Conservation (phyloP, 2,329 filamentous ascomycete species). For the Plenodomus biglobosus region DNA sequence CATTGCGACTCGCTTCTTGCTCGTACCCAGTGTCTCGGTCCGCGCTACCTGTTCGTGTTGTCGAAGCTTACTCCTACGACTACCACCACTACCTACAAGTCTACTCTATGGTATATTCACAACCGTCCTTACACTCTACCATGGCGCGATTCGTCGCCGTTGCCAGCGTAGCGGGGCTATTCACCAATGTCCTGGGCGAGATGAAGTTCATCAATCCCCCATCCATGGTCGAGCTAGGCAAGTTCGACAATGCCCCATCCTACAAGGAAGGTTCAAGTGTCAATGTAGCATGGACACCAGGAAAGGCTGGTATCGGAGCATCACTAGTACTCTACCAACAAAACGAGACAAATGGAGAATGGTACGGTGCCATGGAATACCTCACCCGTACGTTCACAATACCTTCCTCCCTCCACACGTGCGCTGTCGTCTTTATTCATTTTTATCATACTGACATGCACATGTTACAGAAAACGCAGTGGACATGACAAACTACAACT, state of each 20-base stretch:
- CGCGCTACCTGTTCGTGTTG: not conserved
- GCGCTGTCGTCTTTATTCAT: no score
- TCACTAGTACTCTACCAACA: conserved; percentile 8
- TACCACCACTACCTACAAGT: no score
- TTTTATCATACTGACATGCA: not conserved
- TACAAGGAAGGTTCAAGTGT: conserved; percentile 1
- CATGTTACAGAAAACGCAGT: conserved; percentile 1
- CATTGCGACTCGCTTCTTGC: not conserved
- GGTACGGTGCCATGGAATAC: conserved; percentile 4
- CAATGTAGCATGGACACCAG: conserved; percentile 1
- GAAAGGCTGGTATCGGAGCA: not conserved
- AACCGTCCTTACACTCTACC: not conserved
- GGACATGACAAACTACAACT: conserved; percentile 2
- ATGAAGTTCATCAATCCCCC: conserved; percentile 7
- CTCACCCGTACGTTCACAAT: conserved; percentile 2
- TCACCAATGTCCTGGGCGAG: not conserved
- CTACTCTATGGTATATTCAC: not conserved
- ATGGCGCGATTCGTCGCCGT: conserved; percentile 1
- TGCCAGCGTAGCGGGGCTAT: not conserved
- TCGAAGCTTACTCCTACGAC: not conserved
- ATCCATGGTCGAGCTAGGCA: not conserved
- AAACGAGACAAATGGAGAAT: conserved; percentile 1
- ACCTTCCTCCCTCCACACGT: not conserved
- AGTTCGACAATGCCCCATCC: not conserved
- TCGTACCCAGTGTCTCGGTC: not conserved